A percentile compares a stretch with the other conserved stretches of the same genome.
Conservation (phyloP, 495 filamentous ascomycete genomes). For the Penicillium soppii region DNA sequence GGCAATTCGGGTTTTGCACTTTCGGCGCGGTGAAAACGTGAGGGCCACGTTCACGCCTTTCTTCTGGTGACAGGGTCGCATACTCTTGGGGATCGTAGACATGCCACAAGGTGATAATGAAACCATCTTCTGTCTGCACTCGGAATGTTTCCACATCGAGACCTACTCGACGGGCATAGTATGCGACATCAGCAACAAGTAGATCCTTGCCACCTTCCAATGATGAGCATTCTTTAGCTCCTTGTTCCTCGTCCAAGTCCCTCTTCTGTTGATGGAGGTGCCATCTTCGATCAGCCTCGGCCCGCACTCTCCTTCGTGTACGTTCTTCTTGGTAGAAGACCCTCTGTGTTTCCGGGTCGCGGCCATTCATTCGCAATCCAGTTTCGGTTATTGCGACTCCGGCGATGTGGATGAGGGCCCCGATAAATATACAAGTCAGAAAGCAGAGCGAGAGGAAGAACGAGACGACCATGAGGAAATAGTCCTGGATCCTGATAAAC, state of each 20-base stretch:
- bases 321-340: constrained; percentile 74
- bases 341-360: constrained; percentile 56
- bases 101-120: constrained; percentile 85
- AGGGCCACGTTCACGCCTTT: constrained; percentile 33
- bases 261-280: constrained; percentile 42
- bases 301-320: constrained; percentile 49
- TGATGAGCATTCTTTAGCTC: constrained; percentile 58
- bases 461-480: constrained; percentile 59
- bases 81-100: constrained; percentile 83
- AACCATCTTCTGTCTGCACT: constrained; percentile 94
- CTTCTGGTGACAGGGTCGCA: constrained; percentile 40
- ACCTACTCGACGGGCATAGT: constrained; percentile 87
- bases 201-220: constrained; percentile 79
- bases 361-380: constrained; percentile 49
- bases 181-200: constrained; percentile 73
- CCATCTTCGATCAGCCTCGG: constrained; percentile 61
- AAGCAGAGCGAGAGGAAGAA: constrained; percentile 76
- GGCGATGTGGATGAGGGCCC: constrained; percentile 63
- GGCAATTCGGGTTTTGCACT: constrained; percentile 1
- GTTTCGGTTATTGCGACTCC: constrained; percentile 45
- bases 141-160: constrained; percentile 81
- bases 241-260: constrained; percentile 37
- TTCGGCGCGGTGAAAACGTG: constrained; percentile 30
- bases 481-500: constrained; percentile 61
- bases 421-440: constrained; percentile 70